Evolutionary conservation across 129 eudicot species (phyloP), one percentile per base, ranked within the genome.

Genomic region (Smallanthus sonchifolius): DNA sequence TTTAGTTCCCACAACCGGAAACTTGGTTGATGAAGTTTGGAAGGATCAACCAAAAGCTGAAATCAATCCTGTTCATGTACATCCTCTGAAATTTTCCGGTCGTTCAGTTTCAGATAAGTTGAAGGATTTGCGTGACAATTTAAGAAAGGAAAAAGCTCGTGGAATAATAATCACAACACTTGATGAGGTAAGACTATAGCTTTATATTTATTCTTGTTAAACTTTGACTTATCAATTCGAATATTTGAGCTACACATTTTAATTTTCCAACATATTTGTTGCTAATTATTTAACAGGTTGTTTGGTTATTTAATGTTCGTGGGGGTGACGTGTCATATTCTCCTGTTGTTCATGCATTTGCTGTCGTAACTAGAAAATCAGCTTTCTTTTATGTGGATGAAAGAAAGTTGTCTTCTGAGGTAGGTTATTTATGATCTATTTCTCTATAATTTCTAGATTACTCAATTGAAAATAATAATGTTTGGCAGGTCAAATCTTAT

Each of bases 281-380:
- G 44, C 64, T 55, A 24, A 66, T 66, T 14, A 4, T 24, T 35
- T 75, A 37, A 30, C 83, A 94, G 99, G 97, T 95, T 74, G 99
- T 94, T 39, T 95, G 99, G 99, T 73, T 95, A 72, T 95, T 74
- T 73, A 95, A 95, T 48, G 69, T 95, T 20, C 97, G 99, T 65
- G 99, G 99, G 14, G 70, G 76, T 85, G 99, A 95, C 73, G 97
- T 95, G 62, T 75, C 97, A 4, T 91, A 91, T 77, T 86, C 87
- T 79, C 99, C 99, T 13, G 97, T 95, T 80, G 97, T 95, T 74
- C 97, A 95, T 81, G 88, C 99, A 36, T 95, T 76, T 85, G 99
- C 96, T 60, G 77, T 95, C 40, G 96, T 95, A 48, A 95, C 99
- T 19, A 78, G 73, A 51, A 59, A 62, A 30, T 88, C 91, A 4